These are phyloP conservation scores for Tylopilus intermedius DNA, from an alignment of 768 basidiomycete species.

Conservation along the genomic window DNA sequence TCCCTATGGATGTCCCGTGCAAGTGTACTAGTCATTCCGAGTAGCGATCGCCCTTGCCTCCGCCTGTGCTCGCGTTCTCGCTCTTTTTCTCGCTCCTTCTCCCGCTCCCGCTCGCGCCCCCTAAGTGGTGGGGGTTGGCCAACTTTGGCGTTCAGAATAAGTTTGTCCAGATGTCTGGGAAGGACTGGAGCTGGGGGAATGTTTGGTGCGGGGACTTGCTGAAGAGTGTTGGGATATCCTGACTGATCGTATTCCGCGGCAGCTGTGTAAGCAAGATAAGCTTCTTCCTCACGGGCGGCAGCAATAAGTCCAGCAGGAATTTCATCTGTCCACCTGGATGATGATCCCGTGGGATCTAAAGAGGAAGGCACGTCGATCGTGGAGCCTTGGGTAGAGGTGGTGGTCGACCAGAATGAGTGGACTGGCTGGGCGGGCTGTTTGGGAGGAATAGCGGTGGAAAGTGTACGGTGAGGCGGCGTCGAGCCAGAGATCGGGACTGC, in stretches of 20 bases:
- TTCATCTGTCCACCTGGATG: constrained; percentile 63
- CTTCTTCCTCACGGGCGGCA: constrained; percentile 82
- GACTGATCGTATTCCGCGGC: constrained; percentile 32
- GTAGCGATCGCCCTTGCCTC: constrained; percentile 30
- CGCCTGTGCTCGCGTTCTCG: constrained; percentile 30
- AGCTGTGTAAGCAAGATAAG: constrained; percentile 46
- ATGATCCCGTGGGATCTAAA: constrained; percentile 28
- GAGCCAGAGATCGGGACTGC: constrained; percentile 38
- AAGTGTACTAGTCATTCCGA: constrained; percentile 34
- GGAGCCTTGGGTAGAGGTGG: constrained; percentile 31
- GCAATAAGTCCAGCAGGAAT: constrained; percentile 75
- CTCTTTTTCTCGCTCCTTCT: constrained; percentile 34
- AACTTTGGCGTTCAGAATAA: constrained; percentile 69
- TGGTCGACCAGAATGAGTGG: constrained; percentile 43
- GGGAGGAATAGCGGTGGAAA: constrained; percentile 30
- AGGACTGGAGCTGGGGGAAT: constrained; percentile 86
- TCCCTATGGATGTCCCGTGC: constrained; percentile 25
- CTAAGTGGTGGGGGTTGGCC: constrained; percentile 30
- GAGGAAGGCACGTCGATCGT: constrained; percentile 24
- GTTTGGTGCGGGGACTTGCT: constrained; percentile 56
- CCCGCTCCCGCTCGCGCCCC: constrained; percentile 34
- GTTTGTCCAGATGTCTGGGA: constrained; percentile 88
- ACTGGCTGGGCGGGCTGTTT: constrained; percentile 27
- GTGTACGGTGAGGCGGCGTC: constrained; percentile 31
- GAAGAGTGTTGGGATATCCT: constrained; percentile 33